Evolutionary conservation across 2,329 filamentous ascomycete species (phyloP).

Genomic region (Colletotrichum phormii): DNA sequence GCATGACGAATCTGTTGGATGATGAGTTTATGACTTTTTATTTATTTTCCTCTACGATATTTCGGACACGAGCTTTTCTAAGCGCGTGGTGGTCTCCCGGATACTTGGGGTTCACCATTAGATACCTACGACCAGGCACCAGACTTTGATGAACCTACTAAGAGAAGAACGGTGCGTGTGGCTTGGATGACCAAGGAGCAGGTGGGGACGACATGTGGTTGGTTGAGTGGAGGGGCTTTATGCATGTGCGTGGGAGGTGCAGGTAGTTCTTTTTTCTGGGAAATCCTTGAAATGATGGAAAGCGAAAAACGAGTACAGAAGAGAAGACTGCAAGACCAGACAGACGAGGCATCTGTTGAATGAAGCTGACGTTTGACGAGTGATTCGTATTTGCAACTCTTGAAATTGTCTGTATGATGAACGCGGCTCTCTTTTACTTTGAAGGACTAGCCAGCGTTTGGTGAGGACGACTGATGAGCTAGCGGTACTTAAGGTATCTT

Average conservation of each 20-base stretch:
- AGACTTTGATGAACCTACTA: neutral
- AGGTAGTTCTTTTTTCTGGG: neutral
- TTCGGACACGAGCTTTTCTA: constrained; percentile 6
- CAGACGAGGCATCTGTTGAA: neutral
- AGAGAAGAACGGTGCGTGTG: neutral
- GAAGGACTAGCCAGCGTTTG: neutral
- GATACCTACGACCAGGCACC: constrained; percentile 5
- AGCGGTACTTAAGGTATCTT: too few relatives aligned
- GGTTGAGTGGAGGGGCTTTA: neutral
- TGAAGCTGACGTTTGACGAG: neutral
- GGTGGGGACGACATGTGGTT: neutral
- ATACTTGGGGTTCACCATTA: constrained; percentile 9
- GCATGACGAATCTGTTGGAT: constrained; percentile 37
- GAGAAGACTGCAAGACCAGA: constrained; percentile 8
- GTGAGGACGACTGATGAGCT: neutral
- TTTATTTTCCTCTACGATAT: constrained; percentile 7
- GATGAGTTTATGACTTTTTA: constrained; percentile 34
- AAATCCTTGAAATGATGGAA: neutral
- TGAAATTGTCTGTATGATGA: too few relatives aligned
- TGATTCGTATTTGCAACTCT: neutral
- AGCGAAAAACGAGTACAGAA: neutral
- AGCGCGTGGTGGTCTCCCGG: constrained; percentile 8
- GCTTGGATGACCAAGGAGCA: constrained; percentile 7
- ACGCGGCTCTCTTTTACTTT: neutral
- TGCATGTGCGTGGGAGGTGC: neutral